Conservation (phyloP, 176 grass and related monocot species). For the Musa acuminata region DNA sequence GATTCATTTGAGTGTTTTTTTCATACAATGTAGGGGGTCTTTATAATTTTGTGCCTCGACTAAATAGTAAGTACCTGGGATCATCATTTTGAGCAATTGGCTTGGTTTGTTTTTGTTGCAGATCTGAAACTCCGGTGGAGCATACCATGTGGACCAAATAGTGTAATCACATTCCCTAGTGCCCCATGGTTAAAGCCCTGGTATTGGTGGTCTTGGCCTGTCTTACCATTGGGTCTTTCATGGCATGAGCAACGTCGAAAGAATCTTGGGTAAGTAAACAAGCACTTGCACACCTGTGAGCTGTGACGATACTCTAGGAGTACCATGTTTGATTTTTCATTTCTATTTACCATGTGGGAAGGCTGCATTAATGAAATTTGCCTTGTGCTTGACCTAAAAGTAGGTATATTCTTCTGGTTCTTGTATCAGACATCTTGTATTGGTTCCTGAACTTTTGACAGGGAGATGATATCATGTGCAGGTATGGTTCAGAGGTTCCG, state of each 20-base stretch:
- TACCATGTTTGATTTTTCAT: not conserved
- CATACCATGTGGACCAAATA: conserved; percentile 88
- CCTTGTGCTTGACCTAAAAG: not conserved
- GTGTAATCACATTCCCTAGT: conserved; percentile 82
- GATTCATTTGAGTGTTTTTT: too few species aligned
- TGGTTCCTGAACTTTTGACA: not conserved
- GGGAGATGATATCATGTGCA: conserved; percentile 29
- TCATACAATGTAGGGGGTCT: not conserved
- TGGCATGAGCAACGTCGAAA: conserved; percentile 82
- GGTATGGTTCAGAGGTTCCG: conserved; percentile 81
- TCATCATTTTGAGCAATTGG: not conserved
- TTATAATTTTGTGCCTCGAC: not conserved
- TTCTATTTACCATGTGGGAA: not conserved
- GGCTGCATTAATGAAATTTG: not conserved
- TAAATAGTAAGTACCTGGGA: not conserved
- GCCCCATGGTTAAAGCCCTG: conserved; percentile 94
- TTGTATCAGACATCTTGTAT: not conserved
- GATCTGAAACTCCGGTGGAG: conserved; percentile 93
- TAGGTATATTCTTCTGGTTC: not conserved
- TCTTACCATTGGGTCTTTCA: conserved; percentile 72
- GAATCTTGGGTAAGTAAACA: conserved; percentile 47
- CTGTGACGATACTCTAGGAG: conserved; percentile 2
- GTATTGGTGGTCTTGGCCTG: conserved; percentile 98
- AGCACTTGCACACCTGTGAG: not conserved
- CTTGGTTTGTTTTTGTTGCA: conserved; percentile 22